A percentile compares a stretch with the other conserved stretches of the same genome.
These are phyloP conservation scores for Thelonectria olida DNA, from an alignment of 2,329 filamentous ascomycete genomes.

Conservation along the genomic window DNA sequence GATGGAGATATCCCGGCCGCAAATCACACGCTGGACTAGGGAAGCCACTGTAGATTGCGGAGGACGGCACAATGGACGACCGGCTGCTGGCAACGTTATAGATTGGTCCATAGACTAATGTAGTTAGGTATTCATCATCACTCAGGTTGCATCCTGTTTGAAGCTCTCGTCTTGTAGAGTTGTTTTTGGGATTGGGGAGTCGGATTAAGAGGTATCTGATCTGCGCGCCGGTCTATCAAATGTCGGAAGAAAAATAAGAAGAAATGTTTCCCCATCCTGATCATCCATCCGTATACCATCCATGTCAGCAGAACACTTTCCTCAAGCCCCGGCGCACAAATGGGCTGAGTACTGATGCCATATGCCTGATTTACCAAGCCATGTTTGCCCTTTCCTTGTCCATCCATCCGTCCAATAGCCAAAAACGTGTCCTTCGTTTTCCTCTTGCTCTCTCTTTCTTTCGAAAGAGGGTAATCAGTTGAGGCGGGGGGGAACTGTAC, in stretches of 20 bases:
- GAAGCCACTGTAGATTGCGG: too few relatives aligned
- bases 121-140: too few relatives aligned
- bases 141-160: neutral
- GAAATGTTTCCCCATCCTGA: neutral
- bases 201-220: constrained; percentile 22
- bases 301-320: constrained; percentile 10
- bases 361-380: constrained; percentile 14
- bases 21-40: neutral
- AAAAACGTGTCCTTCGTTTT: neutral
- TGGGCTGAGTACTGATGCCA: constrained; percentile 7
- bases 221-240: constrained; percentile 17
- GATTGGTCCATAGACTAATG: too few relatives aligned
- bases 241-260: neutral
- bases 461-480: neutral
- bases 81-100: too few relatives aligned
- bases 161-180: neutral
- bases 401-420: constrained; percentile 2
- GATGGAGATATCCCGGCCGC: constrained; percentile 25
- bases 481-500: neutral
- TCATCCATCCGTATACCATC: constrained; percentile 3
- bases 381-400: neutral
- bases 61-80: too few relatives aligned
- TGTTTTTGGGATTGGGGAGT: neutral
- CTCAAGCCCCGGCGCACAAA: constrained; percentile 9
- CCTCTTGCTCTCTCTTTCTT: neutral